A percentile compares a stretch with the other conserved stretches of the same genome.
phyloP scores from a whole-genome alignment of 2,329 filamentous ascomycete genomes.

The Helicocarpus griseus region DNA sequence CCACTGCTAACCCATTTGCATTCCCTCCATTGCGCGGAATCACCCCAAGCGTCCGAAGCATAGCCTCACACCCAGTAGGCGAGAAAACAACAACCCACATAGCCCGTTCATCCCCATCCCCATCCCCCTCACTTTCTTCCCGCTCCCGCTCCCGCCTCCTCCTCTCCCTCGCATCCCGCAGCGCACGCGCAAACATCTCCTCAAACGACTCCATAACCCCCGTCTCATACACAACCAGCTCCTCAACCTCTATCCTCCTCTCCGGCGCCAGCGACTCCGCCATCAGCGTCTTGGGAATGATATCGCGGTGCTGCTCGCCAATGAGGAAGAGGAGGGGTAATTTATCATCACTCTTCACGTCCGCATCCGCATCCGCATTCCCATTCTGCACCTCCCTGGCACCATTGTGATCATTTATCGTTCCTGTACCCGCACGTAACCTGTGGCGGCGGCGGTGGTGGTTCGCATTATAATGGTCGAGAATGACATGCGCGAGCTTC shows the following conservation, averaged over 20 bases:
- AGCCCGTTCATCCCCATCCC: constrained; percentile 4
- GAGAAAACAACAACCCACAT: constrained; percentile 45
- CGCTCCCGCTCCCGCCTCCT: constrained; percentile 10
- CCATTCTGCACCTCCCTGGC: not conserved
- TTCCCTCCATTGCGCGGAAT: constrained; percentile 21
- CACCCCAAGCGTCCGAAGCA: constrained; percentile 45
- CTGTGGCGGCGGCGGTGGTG: constrained; percentile 14
- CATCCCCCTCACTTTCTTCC: constrained; percentile 10
- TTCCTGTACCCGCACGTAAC: too few species aligned
- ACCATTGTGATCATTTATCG: constrained; percentile 8
- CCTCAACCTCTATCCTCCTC: constrained; percentile 57
- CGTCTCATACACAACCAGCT: constrained; percentile 80
- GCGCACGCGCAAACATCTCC: constrained; percentile 48
- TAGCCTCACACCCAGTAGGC: constrained; percentile 51
- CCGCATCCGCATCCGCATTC: not conserved
- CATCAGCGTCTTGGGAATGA: constrained; percentile 76
- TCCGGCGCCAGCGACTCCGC: constrained; percentile 40
- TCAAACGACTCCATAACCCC: constrained; percentile 72
- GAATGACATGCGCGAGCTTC: constrained; percentile 65
- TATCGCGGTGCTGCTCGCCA: constrained; percentile 78
- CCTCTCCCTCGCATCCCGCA: constrained; percentile 24
- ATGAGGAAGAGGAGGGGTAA: constrained; percentile 74
- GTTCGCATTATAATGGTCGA: constrained; percentile 58
- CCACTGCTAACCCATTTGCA: constrained; percentile 10
- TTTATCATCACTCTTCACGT: constrained; percentile 24